phyloP scores from a whole-genome alignment of 805 yeast species.

The Zygoascus flipseniorum region DNA sequence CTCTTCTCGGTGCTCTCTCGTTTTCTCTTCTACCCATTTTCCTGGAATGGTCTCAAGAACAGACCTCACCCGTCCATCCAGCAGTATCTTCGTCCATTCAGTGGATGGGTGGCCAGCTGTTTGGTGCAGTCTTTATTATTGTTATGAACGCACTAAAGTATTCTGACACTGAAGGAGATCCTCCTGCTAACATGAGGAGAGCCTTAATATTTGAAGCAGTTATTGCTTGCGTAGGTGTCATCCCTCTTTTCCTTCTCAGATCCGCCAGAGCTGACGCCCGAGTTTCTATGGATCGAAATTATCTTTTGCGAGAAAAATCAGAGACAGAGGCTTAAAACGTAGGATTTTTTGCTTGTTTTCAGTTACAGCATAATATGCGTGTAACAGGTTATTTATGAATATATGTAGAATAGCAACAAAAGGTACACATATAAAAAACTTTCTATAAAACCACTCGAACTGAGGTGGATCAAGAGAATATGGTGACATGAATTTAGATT shows the following conservation, averaged over 20 bases:
- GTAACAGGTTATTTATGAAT: too few relatives aligned
- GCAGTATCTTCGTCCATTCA: slow-evolving; percentile 24
- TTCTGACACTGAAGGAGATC: slow-evolving; percentile 20
- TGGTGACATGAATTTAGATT: too few relatives aligned
- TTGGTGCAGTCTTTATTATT: slow-evolving; percentile 28
- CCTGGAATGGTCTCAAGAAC: slow-evolving; percentile 28
- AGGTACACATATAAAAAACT: too few relatives aligned
- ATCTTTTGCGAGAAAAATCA: not conserved
- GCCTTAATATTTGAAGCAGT: slow-evolving; percentile 28
- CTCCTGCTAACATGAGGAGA: slow-evolving; percentile 27
- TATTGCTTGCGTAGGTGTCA: slow-evolving; percentile 21
- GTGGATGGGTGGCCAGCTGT: slow-evolving; percentile 27
- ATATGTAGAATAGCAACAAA: too few relatives aligned
- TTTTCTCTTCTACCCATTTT: slow-evolving; percentile 26
- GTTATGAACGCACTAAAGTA: slow-evolving; percentile 26
- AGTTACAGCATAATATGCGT: too few relatives aligned
- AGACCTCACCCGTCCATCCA: slow-evolving; percentile 27
- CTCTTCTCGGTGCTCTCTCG: slow-evolving; percentile 25
- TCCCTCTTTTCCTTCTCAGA: slow-evolving; percentile 18
- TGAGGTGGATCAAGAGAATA: too few relatives aligned
- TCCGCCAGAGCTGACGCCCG: slow-evolving; percentile 10
- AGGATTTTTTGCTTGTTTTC: not conserved
- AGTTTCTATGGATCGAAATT: slow-evolving; percentile 6
- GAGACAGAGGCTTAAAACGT: not conserved
- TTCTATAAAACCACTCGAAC: too few relatives aligned